Evolutionary conservation across 164 flowering plant genomes (phyloP), one percentile per base, ranked within the genome.

Genomic region (Nelumbo lutea): DNA sequence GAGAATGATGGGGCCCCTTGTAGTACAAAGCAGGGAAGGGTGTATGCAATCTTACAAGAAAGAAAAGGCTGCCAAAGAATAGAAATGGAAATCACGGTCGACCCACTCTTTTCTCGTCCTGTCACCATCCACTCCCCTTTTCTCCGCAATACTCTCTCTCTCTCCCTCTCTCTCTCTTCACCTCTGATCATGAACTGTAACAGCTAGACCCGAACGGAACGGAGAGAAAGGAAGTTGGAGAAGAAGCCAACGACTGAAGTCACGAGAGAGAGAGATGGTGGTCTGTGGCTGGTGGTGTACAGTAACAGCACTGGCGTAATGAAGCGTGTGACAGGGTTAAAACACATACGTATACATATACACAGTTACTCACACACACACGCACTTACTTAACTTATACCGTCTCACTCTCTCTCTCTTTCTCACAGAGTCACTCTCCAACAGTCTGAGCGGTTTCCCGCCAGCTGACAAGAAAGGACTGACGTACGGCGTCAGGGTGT

Each of bases 391-490:
- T 27, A 27, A 27, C 51, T 47, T 47, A 47, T 5, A 47, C 51
- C 9, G 27, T 27, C 51, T 47, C 51, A 5, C 51, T 47, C 51
- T 47, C 51, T 47, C 51, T 47, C 51, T 47, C 51, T 47, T 1
- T 47, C 51, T 47, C 51, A 5, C 27, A 27, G 27, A 27, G 27
- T 27, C 27, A 0, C 27, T 27, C 27, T 27, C 27, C 51, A 47
- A 5, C 9, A 9, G 5, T 27, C 3, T n/a, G 8, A 50, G 42
- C 61, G 79, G 79, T 77, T 77, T 66, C 83, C 79, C 73, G 71
- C 71, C 77, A 77, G 79, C 83, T 80, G 83, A 80, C 80, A 75
- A n/a, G 77, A 67, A 55, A 45, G 42, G 76, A 68, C 75, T 64
- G 70, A 56, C 65, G 76, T 72, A 71, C 73, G 68, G 74, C n/a